Conservation (phyloP, 148 eudicot species). For the Chenopodium album region DNA sequence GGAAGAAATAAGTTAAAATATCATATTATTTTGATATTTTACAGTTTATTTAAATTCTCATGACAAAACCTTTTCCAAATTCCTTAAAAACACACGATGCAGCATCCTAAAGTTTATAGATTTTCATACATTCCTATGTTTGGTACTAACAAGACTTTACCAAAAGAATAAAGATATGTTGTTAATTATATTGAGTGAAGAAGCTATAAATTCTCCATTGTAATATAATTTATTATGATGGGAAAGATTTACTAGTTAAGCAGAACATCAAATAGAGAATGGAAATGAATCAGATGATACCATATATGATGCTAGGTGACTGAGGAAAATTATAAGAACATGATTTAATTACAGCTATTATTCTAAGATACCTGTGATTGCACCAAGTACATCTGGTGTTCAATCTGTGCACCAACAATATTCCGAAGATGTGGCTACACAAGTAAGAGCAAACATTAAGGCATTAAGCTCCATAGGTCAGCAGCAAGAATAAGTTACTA, state of each 20-base stretch:
- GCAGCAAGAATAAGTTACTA: background rate
- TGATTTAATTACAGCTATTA: background rate
- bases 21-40: no score
- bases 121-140: background rate
- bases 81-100: background rate
- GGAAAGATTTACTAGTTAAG: background rate
- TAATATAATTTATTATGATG: background rate
- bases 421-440: background rate
- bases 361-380: conserved; percentile 1
- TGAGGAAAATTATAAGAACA: background rate
- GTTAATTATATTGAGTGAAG: background rate
- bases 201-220: background rate
- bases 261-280: background rate
- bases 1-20: no score
- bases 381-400: no score
- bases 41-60: no score
- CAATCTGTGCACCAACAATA: no score
- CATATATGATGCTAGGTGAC: no score
- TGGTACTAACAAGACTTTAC: background rate
- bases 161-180: background rate
- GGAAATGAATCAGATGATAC: no score
- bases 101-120: background rate
- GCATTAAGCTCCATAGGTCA: no score
- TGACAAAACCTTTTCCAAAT: no score
- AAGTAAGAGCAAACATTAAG: background rate